Evolutionary conservation across 2,329 filamentous ascomycete species (phyloP).

Genomic region (Phaeosphaeriaceae sp.): DNA sequence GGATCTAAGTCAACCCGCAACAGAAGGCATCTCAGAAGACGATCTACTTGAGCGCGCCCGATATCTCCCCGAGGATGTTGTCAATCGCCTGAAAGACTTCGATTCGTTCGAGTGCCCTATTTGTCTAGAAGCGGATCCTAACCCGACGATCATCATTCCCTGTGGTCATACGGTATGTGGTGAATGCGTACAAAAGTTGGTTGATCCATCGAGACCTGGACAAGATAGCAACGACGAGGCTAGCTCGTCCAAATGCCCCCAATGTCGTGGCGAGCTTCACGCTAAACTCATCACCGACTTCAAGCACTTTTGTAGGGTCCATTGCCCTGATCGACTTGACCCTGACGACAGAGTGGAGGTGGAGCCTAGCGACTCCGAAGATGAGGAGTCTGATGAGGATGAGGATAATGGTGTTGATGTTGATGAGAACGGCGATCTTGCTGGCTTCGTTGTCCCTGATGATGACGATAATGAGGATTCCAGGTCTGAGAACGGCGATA

Average conservation of each 20-base stretch:
- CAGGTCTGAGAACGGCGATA: constrained; percentile 8
- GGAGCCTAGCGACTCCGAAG: constrained; percentile 38
- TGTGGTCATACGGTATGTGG: constrained; percentile 83
- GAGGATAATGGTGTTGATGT: constrained; percentile 56
- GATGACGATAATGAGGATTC: constrained; percentile 42
- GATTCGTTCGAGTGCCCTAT: constrained; percentile 79
- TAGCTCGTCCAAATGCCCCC: constrained; percentile 69
- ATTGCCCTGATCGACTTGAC: constrained; percentile 64
- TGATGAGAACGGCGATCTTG: constrained; percentile 49
- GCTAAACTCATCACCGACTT: constrained; percentile 75
- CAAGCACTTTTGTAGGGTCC: constrained; percentile 73
- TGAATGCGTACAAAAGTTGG: constrained; percentile 75
- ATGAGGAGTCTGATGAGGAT: constrained; percentile 38
- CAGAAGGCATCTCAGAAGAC: constrained; percentile 60
- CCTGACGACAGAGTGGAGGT: constrained; percentile 23
- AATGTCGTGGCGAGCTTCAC: constrained; percentile 73
- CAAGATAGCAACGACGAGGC: constrained; percentile 62
- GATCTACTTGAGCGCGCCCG: constrained; percentile 69
- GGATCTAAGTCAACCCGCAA: constrained; percentile 70
- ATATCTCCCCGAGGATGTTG: constrained; percentile 63
- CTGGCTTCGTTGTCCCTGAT: constrained; percentile 63
- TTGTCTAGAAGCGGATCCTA: constrained; percentile 77
- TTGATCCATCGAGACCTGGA: constrained; percentile 60
- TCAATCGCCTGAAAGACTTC: constrained; percentile 68
- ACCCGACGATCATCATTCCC: constrained; percentile 78